Percentiles rank a stretch among this genome's conserved stretches.
phyloP scores from a whole-genome alignment of 2,329 filamentous ascomycete genomes.

The Cryphonectria japonica region DNA sequence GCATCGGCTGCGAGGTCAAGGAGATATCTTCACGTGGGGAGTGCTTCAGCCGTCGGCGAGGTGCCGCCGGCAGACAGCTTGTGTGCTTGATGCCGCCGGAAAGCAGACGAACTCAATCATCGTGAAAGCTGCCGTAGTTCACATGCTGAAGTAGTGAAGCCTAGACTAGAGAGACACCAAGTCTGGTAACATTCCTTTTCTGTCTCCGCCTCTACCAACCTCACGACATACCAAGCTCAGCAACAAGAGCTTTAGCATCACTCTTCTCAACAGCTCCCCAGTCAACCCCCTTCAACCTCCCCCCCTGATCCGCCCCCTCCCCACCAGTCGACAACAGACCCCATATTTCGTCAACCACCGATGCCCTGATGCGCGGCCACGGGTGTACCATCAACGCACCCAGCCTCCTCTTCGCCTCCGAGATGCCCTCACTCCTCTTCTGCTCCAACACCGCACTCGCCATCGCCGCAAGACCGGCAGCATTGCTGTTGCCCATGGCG shows the following conservation, averaged over 20 bases:
- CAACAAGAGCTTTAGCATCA: conserved; percentile 47
- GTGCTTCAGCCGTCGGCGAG: too few species aligned
- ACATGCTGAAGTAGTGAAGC: not conserved
- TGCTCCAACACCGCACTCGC: conserved; percentile 32
- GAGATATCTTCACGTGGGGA: not conserved
- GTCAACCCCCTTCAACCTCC: conserved; percentile 55
- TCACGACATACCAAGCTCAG: conserved; percentile 45
- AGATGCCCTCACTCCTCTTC: conserved; percentile 49
- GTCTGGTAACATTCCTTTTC: too few species aligned
- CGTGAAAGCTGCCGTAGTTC: not conserved
- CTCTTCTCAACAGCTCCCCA: conserved; percentile 59
- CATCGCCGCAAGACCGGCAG: conserved; percentile 23
- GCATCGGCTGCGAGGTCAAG: not conserved
- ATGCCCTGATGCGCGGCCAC: conserved; percentile 72
- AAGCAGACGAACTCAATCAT: not conserved
- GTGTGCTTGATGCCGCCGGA: not conserved
- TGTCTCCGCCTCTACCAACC: not conserved
- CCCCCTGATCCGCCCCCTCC: conserved; percentile 36
- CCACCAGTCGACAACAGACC: conserved; percentile 40
- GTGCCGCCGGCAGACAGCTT: not conserved
- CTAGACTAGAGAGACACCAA: not conserved
- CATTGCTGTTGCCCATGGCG: conserved; percentile 34
- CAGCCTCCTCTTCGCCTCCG: conserved; percentile 68
- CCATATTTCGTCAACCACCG: conserved; percentile 66
- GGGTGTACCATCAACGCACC: conserved; percentile 77